Conservation (phyloP, 2,329 filamentous ascomycete species). For the Aspergillus ustus region DNA sequence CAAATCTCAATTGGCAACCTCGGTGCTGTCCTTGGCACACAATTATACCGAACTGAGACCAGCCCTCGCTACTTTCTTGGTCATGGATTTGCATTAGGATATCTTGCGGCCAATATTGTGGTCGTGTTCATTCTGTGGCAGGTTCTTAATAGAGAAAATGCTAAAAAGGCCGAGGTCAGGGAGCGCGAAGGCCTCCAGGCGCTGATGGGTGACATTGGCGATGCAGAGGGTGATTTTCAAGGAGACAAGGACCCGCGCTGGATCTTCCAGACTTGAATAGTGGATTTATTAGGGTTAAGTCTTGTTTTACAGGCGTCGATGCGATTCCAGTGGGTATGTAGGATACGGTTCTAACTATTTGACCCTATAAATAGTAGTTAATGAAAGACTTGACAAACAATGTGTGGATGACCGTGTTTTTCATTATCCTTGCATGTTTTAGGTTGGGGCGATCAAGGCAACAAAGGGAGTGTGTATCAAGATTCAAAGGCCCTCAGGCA, state of each 20-base stretch:
- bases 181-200: slow-evolving; percentile 40
- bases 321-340: not conserved
- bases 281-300: not conserved
- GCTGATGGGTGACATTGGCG: slow-evolving; percentile 51
- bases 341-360: not conserved
- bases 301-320: not conserved
- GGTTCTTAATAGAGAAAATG: slow-evolving; percentile 64
- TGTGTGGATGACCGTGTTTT: too few relatives aligned
- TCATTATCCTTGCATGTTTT: not conserved
- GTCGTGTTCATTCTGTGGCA: slow-evolving; percentile 60
- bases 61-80: slow-evolving; percentile 68
- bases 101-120: slow-evolving; percentile 62
- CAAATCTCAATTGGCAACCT: slow-evolving; percentile 74
- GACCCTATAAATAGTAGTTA: slow-evolving; percentile 1
- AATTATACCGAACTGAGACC: slow-evolving; percentile 66
- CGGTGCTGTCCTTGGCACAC: slow-evolving; percentile 70
- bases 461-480: not conserved
- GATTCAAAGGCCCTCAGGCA: slow-evolving; percentile 3
- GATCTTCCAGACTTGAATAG: slow-evolving; percentile 64
- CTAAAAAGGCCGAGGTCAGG: slow-evolving; percentile 53
- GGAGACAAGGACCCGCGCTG: slow-evolving; percentile 69
- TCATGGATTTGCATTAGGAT: slow-evolving; percentile 68
- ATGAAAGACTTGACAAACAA: too few relatives aligned
- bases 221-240: slow-evolving; percentile 57
- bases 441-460: not conserved